These are phyloP conservation scores for Penstemon newberryi DNA, from an alignment of 257 asterid genomes.

Conservation along the genomic window DNA sequence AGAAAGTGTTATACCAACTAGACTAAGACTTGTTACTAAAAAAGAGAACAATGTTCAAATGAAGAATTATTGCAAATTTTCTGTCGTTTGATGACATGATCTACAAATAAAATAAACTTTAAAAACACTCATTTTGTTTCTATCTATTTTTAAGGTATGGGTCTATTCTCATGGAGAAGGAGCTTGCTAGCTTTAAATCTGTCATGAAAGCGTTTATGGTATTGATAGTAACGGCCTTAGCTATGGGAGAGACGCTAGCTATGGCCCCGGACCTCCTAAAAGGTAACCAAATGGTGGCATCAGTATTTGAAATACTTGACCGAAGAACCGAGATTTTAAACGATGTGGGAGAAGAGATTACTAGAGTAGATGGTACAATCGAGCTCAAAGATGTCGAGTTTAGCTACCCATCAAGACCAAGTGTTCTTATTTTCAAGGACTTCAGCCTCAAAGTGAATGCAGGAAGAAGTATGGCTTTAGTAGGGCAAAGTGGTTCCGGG, in stretches of 20 bases:
- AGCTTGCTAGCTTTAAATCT: slow-evolving; percentile 74
- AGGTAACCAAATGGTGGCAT: slow-evolving; percentile 87
- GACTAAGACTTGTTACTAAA: too few species aligned
- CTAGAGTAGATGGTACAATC: slow-evolving; percentile 61
- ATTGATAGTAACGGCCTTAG: slow-evolving; percentile 80
- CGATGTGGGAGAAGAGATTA: slow-evolving; percentile 78
- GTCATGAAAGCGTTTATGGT: slow-evolving; percentile 94
- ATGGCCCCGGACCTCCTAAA: slow-evolving; percentile 98
- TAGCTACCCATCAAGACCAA: slow-evolving; percentile 91
- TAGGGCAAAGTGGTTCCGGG: slow-evolving; percentile 98
- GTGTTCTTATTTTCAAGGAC: slow-evolving; percentile 72
- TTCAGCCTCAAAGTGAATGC: slow-evolving; percentile 71
- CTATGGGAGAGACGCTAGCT: slow-evolving; percentile 97
- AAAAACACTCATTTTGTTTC: background rate
- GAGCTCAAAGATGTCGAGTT: slow-evolving; percentile 84
- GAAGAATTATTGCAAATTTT: too few species aligned
- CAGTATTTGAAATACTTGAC: slow-evolving; percentile 84
- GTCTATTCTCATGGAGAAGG: slow-evolving; percentile 81
- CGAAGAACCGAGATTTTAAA: slow-evolving; percentile 65
- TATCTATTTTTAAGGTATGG: slow-evolving; percentile 60
- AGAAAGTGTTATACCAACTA: too few species aligned
- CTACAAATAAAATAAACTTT: background rate
- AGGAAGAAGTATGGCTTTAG: slow-evolving; percentile 90
- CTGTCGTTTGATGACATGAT: too few species aligned
- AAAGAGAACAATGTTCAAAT: too few species aligned